Base-by-base conservation (phyloP, 768 basidiomycete genomes). In the Naganishia vaughanmartiniae region DNA sequence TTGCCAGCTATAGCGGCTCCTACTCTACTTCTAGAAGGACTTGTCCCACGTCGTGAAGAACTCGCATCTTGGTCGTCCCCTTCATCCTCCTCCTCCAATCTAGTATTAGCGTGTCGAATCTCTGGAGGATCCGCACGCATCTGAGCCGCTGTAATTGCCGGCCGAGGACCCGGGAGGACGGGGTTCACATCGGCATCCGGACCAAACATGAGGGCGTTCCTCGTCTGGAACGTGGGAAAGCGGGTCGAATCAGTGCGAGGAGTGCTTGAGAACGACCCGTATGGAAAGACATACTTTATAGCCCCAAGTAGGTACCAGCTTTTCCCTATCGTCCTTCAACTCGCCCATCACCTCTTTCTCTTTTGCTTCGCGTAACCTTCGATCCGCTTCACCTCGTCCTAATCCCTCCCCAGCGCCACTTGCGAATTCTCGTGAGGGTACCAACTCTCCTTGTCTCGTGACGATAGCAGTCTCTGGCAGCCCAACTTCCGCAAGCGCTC, bases 181-280 rank as follows among this genome's bases (percentile, higher is more conserved):
- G 92, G 91, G 26, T 89, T 87, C 54, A 87, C 84, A 78, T 99
- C 90, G 31, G 91, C 92, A 76, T 96, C 96, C 1, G 96, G 94
- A 0, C 89, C 78, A 77, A 97, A 99, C 92, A 96, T 96, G 66
- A 99, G 84, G 4, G 91, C 88, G 82, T 99, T 99, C 70, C 96
- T 88, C 31, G 92, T 86, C 93, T 96, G 75, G 3, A 48, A 68
- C 17, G 65, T 12, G 70, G 19, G 48, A 51, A 24, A 65, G 53
- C 72, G 21, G 65, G 56, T n/a, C n/a, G 56, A 31, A 71, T 39
- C 54, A 48, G 26, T 65, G 55, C 30, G 66, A 65, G 48, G 63
- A 42, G n/a, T 9, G 14, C 42, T 9, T 15, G 67, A 33, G 46
- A 2, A 30, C 42, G 48, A 51, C 39, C 2, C 15, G 42, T n/a